Conservation (phyloP, 495 filamentous ascomycete species). For the Platismatia glauca region DNA sequence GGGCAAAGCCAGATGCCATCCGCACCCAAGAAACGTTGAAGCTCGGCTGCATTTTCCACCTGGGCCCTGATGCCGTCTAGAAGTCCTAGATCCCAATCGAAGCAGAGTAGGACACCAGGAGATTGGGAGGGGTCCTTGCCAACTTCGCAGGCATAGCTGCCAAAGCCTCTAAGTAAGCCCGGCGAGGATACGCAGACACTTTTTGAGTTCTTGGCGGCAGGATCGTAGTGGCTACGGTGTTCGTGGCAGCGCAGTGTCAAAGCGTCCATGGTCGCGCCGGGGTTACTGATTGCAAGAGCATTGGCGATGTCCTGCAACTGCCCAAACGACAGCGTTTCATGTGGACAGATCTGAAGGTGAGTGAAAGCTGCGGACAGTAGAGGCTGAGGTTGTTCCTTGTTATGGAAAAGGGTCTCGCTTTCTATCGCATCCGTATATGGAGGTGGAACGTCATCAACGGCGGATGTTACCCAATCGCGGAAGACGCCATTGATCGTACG, state of each 20-base stretch:
- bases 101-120: not conserved
- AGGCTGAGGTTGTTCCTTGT: not conserved
- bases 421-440: not conserved
- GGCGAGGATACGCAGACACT: not conserved
- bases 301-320: not conserved
- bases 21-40: not conserved
- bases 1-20: slow-evolving; percentile 8
- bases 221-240: not conserved
- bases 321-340: slow-evolving; percentile 5
- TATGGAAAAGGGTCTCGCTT: not conserved
- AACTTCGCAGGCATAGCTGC: not conserved
- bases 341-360: slow-evolving; percentile 6
- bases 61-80: not conserved
- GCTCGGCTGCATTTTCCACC: not conserved
- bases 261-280: slow-evolving; percentile 3
- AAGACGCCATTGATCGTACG: not conserved
- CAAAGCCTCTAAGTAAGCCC: not conserved
- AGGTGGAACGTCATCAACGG: not conserved
- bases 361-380: not conserved
- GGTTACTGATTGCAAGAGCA: not conserved
- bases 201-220: not conserved
- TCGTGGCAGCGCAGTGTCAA: not conserved
- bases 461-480: not conserved
- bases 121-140: not conserved
- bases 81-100: slow-evolving; percentile 9